Conservation (phyloP, 1,284 basidiomycete species). For the Microbotryum silenes-acaulis region DNA sequence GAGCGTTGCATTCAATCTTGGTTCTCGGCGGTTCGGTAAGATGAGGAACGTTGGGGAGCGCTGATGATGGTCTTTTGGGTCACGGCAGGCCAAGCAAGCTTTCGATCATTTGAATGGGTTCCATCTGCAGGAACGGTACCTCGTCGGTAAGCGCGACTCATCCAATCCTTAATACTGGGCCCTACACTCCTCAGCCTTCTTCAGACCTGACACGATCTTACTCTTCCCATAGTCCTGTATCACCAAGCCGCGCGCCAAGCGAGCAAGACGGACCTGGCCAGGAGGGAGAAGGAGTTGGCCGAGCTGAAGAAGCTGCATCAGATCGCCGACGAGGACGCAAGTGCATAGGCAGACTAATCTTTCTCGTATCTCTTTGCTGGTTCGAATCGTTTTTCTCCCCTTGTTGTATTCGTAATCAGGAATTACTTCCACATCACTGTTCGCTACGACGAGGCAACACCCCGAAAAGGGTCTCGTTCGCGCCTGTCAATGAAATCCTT, state of each 20-base stretch:
- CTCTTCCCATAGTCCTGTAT: constrained; percentile 62
- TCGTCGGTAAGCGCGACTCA: constrained; percentile 45
- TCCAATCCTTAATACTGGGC: neutral
- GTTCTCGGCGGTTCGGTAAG: too few species aligned
- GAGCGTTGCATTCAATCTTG: neutral
- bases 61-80: constrained; percentile 2
- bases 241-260: constrained; percentile 96
- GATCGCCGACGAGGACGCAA: constrained; percentile 35
- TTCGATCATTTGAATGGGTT: constrained; percentile 96
- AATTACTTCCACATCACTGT: too few species aligned
- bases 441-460: too few species aligned
- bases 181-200: neutral
- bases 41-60: neutral
- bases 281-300: constrained; percentile 81
- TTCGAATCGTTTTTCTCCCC: too few species aligned
- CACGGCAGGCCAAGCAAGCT: constrained; percentile 63
- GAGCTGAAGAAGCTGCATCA: constrained; percentile 71
- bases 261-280: constrained; percentile 84
- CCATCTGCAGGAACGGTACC: constrained; percentile 95
- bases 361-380: too few species aligned
- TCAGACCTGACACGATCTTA: neutral
- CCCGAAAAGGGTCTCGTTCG: too few species aligned
- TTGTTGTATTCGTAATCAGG: too few species aligned
- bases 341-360: too few species aligned
- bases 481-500: too few species aligned